These are phyloP conservation scores for Lactarius hatsudake DNA, from an alignment of 768 basidiomycete species.

Conservation along the genomic window DNA sequence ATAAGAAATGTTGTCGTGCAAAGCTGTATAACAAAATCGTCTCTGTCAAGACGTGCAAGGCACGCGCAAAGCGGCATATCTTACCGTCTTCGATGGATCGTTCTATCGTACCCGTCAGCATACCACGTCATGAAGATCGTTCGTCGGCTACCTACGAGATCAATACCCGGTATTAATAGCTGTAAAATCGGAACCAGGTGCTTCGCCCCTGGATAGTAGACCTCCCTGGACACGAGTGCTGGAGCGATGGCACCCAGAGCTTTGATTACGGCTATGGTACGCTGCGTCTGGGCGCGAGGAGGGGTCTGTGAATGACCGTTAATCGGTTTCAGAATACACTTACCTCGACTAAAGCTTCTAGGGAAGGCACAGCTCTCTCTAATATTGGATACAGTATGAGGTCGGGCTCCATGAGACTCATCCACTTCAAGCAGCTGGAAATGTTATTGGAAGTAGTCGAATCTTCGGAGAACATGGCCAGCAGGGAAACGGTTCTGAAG, in stretches of 20 bases:
- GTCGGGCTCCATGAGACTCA: constrained; percentile 83
- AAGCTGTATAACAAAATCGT: constrained; percentile 42
- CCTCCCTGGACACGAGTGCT: constrained; percentile 71
- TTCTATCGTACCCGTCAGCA: constrained; percentile 44
- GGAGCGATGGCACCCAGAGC: constrained; percentile 79
- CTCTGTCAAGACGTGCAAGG: constrained; percentile 16
- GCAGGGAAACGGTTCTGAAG: constrained; percentile 73
- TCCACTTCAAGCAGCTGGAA: constrained; percentile 75
- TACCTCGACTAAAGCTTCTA: constrained; percentile 88
- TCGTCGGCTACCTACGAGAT: constrained; percentile 52
- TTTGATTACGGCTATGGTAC: constrained; percentile 83
- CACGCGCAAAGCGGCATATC: constrained; percentile 21
- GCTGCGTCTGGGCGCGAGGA: constrained; percentile 55
- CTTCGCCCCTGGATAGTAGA: constrained; percentile 81
- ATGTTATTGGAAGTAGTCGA: constrained; percentile 69
- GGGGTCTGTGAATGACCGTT: constrained; percentile 8
- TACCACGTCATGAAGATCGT: not conserved
- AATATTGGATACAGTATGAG: constrained; percentile 77
- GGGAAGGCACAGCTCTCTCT: constrained; percentile 78
- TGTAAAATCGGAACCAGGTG: constrained; percentile 77
- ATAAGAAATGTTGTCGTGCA: constrained; percentile 74
- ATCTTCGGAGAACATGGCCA: constrained; percentile 92
- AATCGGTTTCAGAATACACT: constrained; percentile 20
- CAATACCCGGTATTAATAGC: constrained; percentile 81
- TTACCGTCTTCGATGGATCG: constrained; percentile 74